These are phyloP conservation scores for Aspergillus sergii DNA, from an alignment of 2,329 filamentous ascomycete genomes.

Conservation along the genomic window DNA sequence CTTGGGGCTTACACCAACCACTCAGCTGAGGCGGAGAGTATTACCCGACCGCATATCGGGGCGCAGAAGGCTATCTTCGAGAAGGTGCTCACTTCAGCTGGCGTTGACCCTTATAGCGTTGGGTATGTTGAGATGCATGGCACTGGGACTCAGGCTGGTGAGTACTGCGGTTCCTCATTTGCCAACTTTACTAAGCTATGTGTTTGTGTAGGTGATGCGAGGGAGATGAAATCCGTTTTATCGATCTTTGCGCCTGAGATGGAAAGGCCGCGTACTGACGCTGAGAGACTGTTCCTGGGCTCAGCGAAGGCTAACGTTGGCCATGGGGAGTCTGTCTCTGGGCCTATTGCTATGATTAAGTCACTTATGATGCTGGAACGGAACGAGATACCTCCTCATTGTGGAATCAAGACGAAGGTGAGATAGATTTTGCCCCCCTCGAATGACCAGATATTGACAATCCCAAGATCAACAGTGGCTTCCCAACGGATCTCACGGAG, in stretches of 20 bases:
- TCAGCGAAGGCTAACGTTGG: conserved; percentile 67
- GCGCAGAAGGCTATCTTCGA: conserved; percentile 74
- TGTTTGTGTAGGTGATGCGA: conserved; percentile 58
- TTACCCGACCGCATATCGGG: conserved; percentile 78
- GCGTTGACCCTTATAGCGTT: conserved; percentile 74
- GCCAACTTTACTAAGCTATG: background rate
- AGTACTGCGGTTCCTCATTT: background rate
- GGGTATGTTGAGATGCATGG: conserved; percentile 89
- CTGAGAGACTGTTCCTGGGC: conserved; percentile 61
- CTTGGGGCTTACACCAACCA: conserved; percentile 77
- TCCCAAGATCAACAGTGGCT: conserved; percentile 48
- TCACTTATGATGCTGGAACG: conserved; percentile 43
- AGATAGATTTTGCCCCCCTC: too few species aligned
- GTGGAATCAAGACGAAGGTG: conserved; percentile 36
- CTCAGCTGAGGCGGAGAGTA: conserved; percentile 77
- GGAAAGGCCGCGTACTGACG: conserved; percentile 28
- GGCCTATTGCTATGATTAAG: conserved; percentile 44
- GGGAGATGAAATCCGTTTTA: conserved; percentile 78
- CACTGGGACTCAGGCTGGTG: conserved; percentile 80
- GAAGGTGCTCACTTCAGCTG: conserved; percentile 70
- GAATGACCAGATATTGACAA: background rate
- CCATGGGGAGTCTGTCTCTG: conserved; percentile 64
- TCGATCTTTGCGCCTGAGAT: conserved; percentile 61
- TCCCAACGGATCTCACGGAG: conserved; percentile 46
- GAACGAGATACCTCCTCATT: conserved; percentile 35